A percentile compares a stretch with the other conserved stretches of the same genome.
phyloP scores from a whole-genome alignment of 2,329 filamentous ascomycete species.

The Volutella citrinella region DNA sequence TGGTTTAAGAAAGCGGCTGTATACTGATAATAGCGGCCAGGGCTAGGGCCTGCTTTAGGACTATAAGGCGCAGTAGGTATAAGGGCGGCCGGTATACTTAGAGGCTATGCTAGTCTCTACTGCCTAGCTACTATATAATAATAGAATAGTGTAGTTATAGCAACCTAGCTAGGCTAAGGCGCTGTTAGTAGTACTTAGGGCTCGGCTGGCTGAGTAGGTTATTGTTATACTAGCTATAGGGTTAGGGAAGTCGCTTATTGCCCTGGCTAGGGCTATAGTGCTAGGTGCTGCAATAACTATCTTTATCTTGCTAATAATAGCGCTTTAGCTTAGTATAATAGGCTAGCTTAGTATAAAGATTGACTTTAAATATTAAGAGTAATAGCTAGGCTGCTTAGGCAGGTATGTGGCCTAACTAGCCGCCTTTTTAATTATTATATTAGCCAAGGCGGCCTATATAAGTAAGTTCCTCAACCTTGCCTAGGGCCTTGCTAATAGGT shows the following conservation, averaged over 20 bases:
- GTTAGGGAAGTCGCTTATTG: conserved; percentile 2
- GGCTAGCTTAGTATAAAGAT: neutral
- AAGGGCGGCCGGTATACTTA: neutral
- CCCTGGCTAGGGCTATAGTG: neutral
- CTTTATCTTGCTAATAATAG: conserved; percentile 2
- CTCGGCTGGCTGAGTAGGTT: conserved; percentile 1
- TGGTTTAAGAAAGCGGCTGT: conserved; percentile 3
- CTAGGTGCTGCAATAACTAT: conserved; percentile 1
- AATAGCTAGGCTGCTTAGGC: neutral
- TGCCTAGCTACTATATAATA: conserved; percentile 1
- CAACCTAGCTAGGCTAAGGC: neutral
- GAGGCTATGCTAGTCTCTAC: neutral
- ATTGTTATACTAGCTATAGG: conserved; percentile 2
- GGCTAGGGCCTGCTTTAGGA: neutral
- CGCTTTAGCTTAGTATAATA: conserved; percentile 1
- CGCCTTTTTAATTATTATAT: conserved; percentile 4
- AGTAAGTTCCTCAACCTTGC: conserved; percentile 3
- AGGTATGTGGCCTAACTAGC: no score
- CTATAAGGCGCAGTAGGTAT: conserved; percentile 1
- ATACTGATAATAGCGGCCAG: neutral
- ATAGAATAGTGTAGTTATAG: conserved; percentile 1
- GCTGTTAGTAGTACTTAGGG: conserved; percentile 1
- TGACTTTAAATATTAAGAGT: neutral
- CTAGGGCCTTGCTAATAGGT: neutral
- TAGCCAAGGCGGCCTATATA: conserved; percentile 3